Conservation (phyloP, 2,329 filamentous ascomycete genomes). For the Scytalidium lignicola region DNA sequence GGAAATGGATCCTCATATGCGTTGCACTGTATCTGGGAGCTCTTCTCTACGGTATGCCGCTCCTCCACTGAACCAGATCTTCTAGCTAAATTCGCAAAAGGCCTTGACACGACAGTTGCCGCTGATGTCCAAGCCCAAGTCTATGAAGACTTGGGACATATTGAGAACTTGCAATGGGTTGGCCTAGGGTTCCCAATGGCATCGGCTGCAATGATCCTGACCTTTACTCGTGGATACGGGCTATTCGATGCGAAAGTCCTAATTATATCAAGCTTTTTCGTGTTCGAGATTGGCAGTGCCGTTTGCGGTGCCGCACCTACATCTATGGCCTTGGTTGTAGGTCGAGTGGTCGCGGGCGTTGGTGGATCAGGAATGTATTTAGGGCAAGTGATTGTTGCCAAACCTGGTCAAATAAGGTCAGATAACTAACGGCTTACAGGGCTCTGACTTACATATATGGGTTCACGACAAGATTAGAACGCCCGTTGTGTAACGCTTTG, state of each 20-base stretch:
- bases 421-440: neutral
- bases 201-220: neutral
- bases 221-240: neutral
- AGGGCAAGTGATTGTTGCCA: neutral
- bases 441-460: neutral
- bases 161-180: neutral
- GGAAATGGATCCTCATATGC: neutral
- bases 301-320: slow-evolving; percentile 21
- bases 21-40: neutral
- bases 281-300: slow-evolving; percentile 18
- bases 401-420: neutral
- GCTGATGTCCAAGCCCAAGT: neutral
- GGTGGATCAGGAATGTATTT: slow-evolving; percentile 11
- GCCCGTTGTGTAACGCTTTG: slow-evolving; percentile 27
- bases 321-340: slow-evolving; percentile 21
- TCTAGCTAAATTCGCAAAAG: too few species aligned
- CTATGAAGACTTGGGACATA: neutral
- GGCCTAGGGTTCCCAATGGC: neutral
- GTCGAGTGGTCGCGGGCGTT: slow-evolving; percentile 21
- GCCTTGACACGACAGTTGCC: neutral
- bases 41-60: neutral
- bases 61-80: too few species aligned
- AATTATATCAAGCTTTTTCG: slow-evolving; percentile 4
- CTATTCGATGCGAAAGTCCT: slow-evolving; percentile 9
- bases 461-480: slow-evolving; percentile 17